A percentile compares a stretch with the other conserved stretches of the same genome.
Conservation (phyloP, 2,329 filamentous ascomycete genomes). For the Penicillium sp. region DNA sequence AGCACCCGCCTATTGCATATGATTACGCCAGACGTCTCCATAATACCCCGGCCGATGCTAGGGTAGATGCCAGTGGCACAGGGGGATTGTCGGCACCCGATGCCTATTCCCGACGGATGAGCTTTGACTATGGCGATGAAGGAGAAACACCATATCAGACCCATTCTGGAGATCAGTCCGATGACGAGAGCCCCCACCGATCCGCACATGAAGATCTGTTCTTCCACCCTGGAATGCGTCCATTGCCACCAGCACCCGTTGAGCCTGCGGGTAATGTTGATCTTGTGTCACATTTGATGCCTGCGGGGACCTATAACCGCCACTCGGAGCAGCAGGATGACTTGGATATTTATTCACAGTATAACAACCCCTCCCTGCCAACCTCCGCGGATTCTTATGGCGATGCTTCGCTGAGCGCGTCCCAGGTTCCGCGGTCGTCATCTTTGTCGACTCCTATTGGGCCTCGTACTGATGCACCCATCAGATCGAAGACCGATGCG, state of each 20-base stretch:
- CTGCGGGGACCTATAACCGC: constrained; percentile 59
- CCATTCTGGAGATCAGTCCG: constrained; percentile 51
- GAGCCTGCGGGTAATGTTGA: constrained; percentile 48
- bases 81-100: constrained; percentile 79
- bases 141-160: constrained; percentile 63
- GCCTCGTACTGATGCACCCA: constrained; percentile 75
- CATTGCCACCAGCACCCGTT: constrained; percentile 64
- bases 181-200: constrained; percentile 63
- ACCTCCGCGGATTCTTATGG: constrained; percentile 53
- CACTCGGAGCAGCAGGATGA: constrained; percentile 46
- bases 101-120: constrained; percentile 64
- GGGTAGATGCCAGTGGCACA: constrained; percentile 85
- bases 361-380: constrained; percentile 38
- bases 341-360: constrained; percentile 35
- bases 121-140: constrained; percentile 93
- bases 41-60: constrained; percentile 58
- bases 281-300: constrained; percentile 48
- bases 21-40: constrained; percentile 59
- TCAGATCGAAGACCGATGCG: constrained; percentile 90
- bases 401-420: constrained; percentile 43
- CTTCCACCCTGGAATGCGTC: constrained; percentile 79
- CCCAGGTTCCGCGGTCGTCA: constrained; percentile 66
- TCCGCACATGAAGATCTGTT: constrained; percentile 87
- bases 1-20: constrained; percentile 43
- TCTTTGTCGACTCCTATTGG: constrained; percentile 79